These are phyloP conservation scores for Pseudopithomyces chartarum DNA, from an alignment of 2,329 filamentous ascomycete species.

Conservation along the genomic window DNA sequence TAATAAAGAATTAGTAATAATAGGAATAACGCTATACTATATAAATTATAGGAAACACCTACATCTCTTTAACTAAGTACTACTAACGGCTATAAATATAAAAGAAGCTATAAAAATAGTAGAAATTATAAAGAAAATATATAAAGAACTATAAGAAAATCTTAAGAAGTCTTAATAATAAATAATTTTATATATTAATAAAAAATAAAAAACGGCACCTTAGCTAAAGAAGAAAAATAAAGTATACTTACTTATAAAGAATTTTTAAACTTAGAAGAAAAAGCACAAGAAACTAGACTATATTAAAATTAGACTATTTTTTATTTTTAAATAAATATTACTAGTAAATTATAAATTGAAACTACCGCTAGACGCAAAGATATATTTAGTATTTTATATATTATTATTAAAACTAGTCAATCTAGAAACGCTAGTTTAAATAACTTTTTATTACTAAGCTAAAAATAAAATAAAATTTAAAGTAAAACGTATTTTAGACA, in stretches of 20 bases:
- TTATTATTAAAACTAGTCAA: constrained; percentile 1
- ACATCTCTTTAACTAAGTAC: constrained; percentile 2
- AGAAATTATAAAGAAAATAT: constrained; percentile 1
- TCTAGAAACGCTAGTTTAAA: background rate
- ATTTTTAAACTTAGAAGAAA: background rate
- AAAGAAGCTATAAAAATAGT: background rate
- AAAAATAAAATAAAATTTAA: background rate
- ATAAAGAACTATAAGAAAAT: background rate
- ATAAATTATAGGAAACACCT: constrained; percentile 5
- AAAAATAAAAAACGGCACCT: constrained; percentile 5
- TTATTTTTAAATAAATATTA: background rate
- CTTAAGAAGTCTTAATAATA: constrained; percentile 3
- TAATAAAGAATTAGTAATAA: constrained; percentile 3
- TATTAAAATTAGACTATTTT: background rate
- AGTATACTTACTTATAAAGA: constrained; percentile 8
- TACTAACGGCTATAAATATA: background rate
- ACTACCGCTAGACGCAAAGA: background rate
- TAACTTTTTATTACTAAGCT: background rate
- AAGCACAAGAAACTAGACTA: background rate
- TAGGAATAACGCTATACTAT: constrained; percentile 1
- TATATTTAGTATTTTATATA: background rate
- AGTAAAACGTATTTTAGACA: background rate
- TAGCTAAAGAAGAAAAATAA: constrained; percentile 9
- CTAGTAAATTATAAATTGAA: constrained; percentile 1
- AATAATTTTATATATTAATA: constrained; percentile 5